Percentiles rank a stretch among this genome's conserved stretches.
Conservation (phyloP, 83 land plant genomes). For the Picea engelmannii region DNA sequence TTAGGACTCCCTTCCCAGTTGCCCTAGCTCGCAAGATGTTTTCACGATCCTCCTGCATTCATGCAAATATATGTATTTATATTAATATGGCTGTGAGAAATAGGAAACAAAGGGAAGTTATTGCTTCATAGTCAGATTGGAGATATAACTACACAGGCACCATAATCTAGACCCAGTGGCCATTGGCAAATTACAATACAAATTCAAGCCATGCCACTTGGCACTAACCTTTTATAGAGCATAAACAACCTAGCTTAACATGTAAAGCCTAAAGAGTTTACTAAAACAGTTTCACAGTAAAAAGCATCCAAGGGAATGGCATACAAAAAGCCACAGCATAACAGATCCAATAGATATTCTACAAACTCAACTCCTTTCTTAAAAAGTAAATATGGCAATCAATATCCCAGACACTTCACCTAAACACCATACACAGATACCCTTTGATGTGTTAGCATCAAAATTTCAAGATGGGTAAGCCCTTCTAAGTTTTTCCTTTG, state of each 20-base stretch:
- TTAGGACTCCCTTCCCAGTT: slow-evolving; percentile 89
- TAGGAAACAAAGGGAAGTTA: background rate
- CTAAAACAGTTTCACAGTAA: background rate
- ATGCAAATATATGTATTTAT: slow-evolving; percentile 2
- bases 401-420: background rate
- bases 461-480: background rate
- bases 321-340: background rate
- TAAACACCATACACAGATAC: background rate
- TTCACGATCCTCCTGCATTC: slow-evolving; percentile 74
- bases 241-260: background rate
- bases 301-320: background rate
- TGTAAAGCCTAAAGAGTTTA: background rate
- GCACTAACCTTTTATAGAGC: background rate
- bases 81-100: background rate
- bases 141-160: background rate
- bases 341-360: background rate
- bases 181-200: background rate
- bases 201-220: background rate
- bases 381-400: background rate
- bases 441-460: background rate
- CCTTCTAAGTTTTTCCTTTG: background rate
- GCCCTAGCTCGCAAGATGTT: slow-evolving; percentile 81
- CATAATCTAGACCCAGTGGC: background rate
- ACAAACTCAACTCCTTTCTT: background rate
- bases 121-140: background rate